Evolutionary conservation across 2,329 filamentous ascomycete species (phyloP).

Genomic region (Claviceps pusilla): DNA sequence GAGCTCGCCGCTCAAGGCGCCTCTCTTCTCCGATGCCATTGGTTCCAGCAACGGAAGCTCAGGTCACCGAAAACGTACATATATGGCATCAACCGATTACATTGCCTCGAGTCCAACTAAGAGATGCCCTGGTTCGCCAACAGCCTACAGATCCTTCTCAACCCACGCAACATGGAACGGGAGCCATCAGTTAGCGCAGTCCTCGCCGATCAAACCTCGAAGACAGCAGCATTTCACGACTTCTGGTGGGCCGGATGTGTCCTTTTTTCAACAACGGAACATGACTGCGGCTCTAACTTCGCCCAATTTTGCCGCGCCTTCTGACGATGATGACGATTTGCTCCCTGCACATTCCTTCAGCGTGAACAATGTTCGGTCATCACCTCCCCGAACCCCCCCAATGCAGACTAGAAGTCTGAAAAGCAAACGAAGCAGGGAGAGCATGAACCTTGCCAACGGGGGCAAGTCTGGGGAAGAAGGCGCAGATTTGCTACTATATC

Average conservation of each 20-base stretch:
- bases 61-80: slow-evolving; percentile 49
- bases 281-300: slow-evolving; percentile 48
- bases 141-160: slow-evolving; percentile 42
- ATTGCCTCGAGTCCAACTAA: slow-evolving; percentile 46
- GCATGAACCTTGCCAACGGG: slow-evolving; percentile 25
- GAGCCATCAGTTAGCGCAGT: slow-evolving; percentile 62
- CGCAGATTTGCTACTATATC: slow-evolving; percentile 64
- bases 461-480: slow-evolving; percentile 62
- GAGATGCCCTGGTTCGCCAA: slow-evolving; percentile 50
- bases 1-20: slow-evolving; percentile 71
- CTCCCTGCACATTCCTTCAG: slow-evolving; percentile 64
- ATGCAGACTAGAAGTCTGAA: slow-evolving; percentile 39
- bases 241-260: slow-evolving; percentile 54
- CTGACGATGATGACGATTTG: slow-evolving; percentile 72
- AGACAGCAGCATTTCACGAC: slow-evolving; percentile 63
- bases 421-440: slow-evolving; percentile 33
- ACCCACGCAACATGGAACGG: slow-evolving; percentile 57
- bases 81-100: slow-evolving; percentile 43
- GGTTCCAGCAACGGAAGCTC: slow-evolving; percentile 54
- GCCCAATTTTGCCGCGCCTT: slow-evolving; percentile 45
- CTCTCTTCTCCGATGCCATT: slow-evolving; percentile 73
- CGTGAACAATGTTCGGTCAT: slow-evolving; percentile 50
- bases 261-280: slow-evolving; percentile 60
- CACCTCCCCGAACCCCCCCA: slow-evolving; percentile 72
- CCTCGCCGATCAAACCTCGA: slow-evolving; percentile 68